Evolutionary conservation across 306 rosid genomes (phyloP).

Genomic region (Prunus persica): Prunus_persica_NCBIv2 NC_034014.1:27612001-27612500

Average conservation of each 20-base stretch:
- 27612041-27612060: background rate
- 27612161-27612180: background rate
- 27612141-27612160: background rate
- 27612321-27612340: background rate
- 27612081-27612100: background rate
- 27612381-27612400: background rate
- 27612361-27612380: background rate
- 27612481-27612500: slow-evolving; percentile 29
- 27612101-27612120: slow-evolving; percentile 5
- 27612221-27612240: slow-evolving; percentile 16
- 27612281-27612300: background rate
- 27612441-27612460: background rate
- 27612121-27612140: slow-evolving; percentile 2
- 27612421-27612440: slow-evolving; percentile 17
- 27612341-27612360: slow-evolving; percentile 11
- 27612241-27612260: slow-evolving; percentile 3
- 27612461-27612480: background rate
- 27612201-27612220: background rate
- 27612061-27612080: background rate
- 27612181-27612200: background rate
- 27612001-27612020: background rate
- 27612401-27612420: slow-evolving; percentile 10
- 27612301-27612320: background rate
- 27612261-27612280: background rate
- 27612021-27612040: background rate